Base-by-base conservation (phyloP, 1,139 yeast genomes). In the Casaregolazyma suthepensis region DNA sequence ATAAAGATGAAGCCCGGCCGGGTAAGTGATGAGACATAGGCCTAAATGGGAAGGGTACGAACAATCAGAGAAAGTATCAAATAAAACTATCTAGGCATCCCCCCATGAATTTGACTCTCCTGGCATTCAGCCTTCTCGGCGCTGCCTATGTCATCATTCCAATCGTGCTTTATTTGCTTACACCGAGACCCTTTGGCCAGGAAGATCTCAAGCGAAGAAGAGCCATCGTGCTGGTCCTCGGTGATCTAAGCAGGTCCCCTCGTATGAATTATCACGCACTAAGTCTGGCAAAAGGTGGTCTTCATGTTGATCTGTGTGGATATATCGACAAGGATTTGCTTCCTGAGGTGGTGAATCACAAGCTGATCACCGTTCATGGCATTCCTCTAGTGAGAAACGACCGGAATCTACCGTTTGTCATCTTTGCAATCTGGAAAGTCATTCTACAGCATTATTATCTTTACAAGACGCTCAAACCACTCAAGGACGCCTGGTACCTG, bases 201-300 rank as follows among this genome's bases (percentile, higher is more conserved):
- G 64, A 52, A 47, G 63, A 58, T 17, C 54, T 61, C 31, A 56
- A 65, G 13, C 71, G 78, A 59, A 79, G 73, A 59, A 73, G 88
- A 46, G 82, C 89, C 3, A 77, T 87, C 7, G 82, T 93, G 26
- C 78, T 88, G 56, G 99, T 93, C 1, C 73, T 94, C 26, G 99
- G 99, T 1, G 99, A 93, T 65, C 68, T 94, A 52, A 97, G 96
- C 13, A 95, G 91, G 64, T 91, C 98, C 1, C 99, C 99, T 4
- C 75, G 99, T 57, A 93, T 93, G 88, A 80, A 86, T 62, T 87
- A 93, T 68, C 99, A 94, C 68, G 96, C 96, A 0, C 71, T 77
- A 55, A 85, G 95, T 52, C 82, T 93, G 61, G 79, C 87, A n/a
- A 71, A 76, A 50, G 66, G 73, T 1, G 93, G 89, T 0, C 85